Base-by-base conservation (phyloP, 495 filamentous ascomycete genomes). In the Xylaria flabelliformis region DNA sequence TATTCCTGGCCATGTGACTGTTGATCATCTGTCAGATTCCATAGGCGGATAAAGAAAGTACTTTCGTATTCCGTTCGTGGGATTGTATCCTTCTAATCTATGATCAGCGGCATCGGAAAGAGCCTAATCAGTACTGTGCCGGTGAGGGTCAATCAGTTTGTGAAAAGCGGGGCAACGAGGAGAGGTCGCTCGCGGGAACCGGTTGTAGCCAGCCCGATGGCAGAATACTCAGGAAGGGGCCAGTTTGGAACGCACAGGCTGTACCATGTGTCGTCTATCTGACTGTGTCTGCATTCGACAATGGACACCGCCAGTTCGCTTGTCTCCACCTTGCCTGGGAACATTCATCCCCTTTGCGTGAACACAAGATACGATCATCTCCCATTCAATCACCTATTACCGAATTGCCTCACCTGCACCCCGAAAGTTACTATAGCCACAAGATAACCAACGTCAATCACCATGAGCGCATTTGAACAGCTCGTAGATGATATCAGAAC, bases 401-500 rank as follows among this genome's bases (percentile, higher is more conserved):
- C 42, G n/a, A 50, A 71, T 32, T 24, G 24, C 36, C 36, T 48
- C 19, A 71, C 26, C 44, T 29, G 41, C 68, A 72, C 9, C 55
- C 26, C 51, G 13, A 44, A 19, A 46, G 26, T 34, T 32, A 29
- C 21, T 2, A 42, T 44, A 56, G 15, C 24, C 15, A 56, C 53
- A 42, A 51, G 15, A 70, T 64, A 8, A 26, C 44, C 58, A 41
- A 39, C n/a, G 32, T 68, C 70, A 44, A 21, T 17, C 61, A 51
- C 42, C 48, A 74, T 77, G 75, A 80, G 89, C 77, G 80, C 80
- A 17, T 97, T 97, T 75, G 88, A 93, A n/a, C 79, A 83, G 68
- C 91, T 97, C 41, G 92, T 97, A 69, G 74, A 87, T 64, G 89
- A 91, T 48, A 89, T 97, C 70, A 93, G 89, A 72, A 80, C 82